Conservation (phyloP, 768 basidiomycete species). For the Lepiota brunneoincarnata region DNA sequence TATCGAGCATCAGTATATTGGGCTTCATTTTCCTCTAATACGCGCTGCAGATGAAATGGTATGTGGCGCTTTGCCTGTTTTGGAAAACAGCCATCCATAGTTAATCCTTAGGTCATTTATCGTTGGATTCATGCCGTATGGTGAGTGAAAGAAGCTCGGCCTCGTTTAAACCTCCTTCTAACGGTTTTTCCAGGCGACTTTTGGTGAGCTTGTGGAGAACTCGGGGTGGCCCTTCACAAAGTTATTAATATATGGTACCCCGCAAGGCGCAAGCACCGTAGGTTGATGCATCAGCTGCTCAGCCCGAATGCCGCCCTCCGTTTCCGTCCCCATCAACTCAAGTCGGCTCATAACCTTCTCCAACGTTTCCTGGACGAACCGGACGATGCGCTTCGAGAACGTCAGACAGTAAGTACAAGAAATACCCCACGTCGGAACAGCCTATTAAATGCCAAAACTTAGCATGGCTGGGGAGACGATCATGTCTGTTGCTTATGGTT, state of each 20-base stretch:
- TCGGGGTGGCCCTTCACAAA: neutral
- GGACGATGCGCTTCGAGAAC: neutral
- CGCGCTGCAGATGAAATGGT: slow-evolving; percentile 8
- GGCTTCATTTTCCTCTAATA: neutral
- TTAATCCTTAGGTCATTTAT: slow-evolving; percentile 26
- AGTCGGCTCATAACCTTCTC: slow-evolving; percentile 26
- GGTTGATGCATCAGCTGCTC: slow-evolving; percentile 29
- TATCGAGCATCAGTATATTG: neutral
- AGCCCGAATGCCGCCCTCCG: slow-evolving; percentile 20
- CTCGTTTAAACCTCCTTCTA: neutral
- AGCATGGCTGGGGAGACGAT: slow-evolving; percentile 29
- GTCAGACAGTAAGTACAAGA: neutral
- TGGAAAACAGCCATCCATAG: neutral
- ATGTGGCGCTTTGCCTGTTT: neutral
- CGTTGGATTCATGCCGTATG: slow-evolving; percentile 30
- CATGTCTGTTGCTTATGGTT: slow-evolving; percentile 36
- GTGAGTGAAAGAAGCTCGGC: slow-evolving; percentile 10
- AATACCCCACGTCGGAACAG: no score
- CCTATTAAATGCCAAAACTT: neutral
- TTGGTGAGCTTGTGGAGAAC: slow-evolving; percentile 13
- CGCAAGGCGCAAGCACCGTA: slow-evolving; percentile 30
- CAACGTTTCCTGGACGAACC: slow-evolving; percentile 26
- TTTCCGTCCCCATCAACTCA: slow-evolving; percentile 23
- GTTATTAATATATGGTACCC: neutral
- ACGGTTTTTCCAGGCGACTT: slow-evolving; percentile 15